Conservation (phyloP, 768 basidiomycete genomes). For the Mycena pura region DNA sequence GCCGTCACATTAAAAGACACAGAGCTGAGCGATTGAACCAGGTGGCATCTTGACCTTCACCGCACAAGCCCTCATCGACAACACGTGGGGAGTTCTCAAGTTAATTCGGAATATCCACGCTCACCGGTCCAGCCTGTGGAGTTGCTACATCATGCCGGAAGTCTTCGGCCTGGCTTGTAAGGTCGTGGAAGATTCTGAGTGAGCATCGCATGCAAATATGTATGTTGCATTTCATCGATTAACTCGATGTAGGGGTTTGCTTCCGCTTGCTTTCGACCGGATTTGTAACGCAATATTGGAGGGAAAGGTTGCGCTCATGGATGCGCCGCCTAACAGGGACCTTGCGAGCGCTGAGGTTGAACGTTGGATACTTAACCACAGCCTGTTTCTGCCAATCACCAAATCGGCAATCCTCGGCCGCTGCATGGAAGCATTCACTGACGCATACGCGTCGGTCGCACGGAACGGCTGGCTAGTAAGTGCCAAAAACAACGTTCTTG, state of each 20-base stretch:
- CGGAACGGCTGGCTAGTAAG: neutral
- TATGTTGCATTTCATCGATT: neutral
- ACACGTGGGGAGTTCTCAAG: conserved; percentile 12
- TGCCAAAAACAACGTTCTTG: neutral
- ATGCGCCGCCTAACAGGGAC: neutral
- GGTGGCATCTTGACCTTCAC: conserved; percentile 21
- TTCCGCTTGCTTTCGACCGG: neutral
- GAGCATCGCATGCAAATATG: neutral
- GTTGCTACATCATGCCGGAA: conserved; percentile 9
- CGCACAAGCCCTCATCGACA: neutral
- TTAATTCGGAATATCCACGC: neutral
- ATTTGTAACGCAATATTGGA: neutral
- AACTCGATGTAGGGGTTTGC: neutral
- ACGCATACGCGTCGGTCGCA: neutral
- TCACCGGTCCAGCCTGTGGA: conserved; percentile 20
- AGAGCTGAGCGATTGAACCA: too few species aligned
- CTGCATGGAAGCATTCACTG: conserved; percentile 1
- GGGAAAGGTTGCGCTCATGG: neutral
- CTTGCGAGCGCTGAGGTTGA: neutral
- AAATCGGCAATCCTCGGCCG: neutral
- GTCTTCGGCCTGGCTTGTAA: conserved; percentile 11
- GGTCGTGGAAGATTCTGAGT: conserved; percentile 8
- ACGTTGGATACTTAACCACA: neutral
- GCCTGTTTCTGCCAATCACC: neutral
- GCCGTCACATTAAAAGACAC: neutral